A percentile compares a stretch with the other conserved stretches of the same genome.
phyloP scores from a whole-genome alignment of 176 grass and related monocot genomes.

The Typha latifolia region DNA sequence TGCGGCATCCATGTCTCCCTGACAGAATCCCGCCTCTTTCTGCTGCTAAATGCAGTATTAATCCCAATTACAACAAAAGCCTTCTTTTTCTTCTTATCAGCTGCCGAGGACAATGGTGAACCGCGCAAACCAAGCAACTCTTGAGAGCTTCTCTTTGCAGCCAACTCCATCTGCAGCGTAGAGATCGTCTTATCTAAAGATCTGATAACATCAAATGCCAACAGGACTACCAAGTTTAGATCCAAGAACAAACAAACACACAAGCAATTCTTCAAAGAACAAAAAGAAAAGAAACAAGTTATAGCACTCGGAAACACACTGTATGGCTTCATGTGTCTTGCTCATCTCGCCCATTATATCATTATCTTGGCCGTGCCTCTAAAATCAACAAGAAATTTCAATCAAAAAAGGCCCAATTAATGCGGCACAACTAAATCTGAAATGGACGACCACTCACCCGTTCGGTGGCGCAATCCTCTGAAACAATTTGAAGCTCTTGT shows the following conservation, averaged over 20 bases:
- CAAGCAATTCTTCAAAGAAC: not conserved
- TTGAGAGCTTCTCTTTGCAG: constrained; percentile 58
- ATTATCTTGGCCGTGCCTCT: constrained; percentile 64
- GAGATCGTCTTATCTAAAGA: constrained; percentile 71
- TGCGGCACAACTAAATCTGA: too few relatives aligned
- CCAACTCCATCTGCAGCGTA: constrained; percentile 89
- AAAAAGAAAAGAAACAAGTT: not conserved
- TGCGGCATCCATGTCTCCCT: constrained; percentile 90
- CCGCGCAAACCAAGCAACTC: constrained; percentile 34
- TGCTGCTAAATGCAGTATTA: constrained; percentile 93
- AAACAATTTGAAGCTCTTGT: constrained; percentile 26
- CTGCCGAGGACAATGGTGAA: constrained; percentile 6
- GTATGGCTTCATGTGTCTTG: constrained; percentile 71
- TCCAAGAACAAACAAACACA: not conserved
- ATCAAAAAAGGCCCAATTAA: constrained; percentile 4
- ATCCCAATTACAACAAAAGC: constrained; percentile 76
- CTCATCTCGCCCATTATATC: constrained; percentile 60
- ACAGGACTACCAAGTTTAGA: constrained; percentile 17
- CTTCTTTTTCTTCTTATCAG: constrained; percentile 38
- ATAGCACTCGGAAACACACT: constrained; percentile 36
- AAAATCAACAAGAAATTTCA: constrained; percentile 17
- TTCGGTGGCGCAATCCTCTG: constrained; percentile 22
- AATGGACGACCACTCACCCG: constrained; percentile 15
- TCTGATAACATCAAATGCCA: constrained; percentile 25
- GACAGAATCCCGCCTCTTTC: constrained; percentile 88